Evolutionary conservation across 345 rosid genomes (phyloP).

Genomic region (Nasturtium officinale): DNA sequence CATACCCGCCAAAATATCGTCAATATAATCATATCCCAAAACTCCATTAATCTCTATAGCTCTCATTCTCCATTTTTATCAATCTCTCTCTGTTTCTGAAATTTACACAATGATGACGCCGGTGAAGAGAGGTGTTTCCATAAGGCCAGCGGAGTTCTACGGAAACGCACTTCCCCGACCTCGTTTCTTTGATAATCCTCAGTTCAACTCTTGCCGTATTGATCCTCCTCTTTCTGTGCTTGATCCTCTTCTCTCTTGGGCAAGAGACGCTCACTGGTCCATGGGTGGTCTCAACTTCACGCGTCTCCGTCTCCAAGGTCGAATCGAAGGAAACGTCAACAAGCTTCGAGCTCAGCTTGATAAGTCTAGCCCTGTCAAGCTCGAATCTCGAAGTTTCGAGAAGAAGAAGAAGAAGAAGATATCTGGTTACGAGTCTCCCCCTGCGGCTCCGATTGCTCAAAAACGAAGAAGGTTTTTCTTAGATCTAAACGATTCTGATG

Average conservation of each 20-base stretch:
- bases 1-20: constrained; percentile 32
- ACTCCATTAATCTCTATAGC: background rate
- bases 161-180: constrained; percentile 94
- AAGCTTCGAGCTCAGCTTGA: constrained; percentile 61
- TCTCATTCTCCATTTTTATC: background rate
- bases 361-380: constrained; percentile 23
- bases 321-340: constrained; percentile 72
- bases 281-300: constrained; percentile 91
- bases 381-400: background rate
- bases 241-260: constrained; percentile 89
- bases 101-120: constrained; percentile 52
- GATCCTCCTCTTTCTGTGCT: constrained; percentile 73
- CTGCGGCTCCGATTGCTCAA: constrained; percentile 60
- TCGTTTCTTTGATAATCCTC: constrained; percentile 62
- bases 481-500: constrained; percentile 49
- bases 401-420: constrained; percentile 29
- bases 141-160: constrained; percentile 66
- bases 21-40: constrained; percentile 20
- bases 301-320: constrained; percentile 89
- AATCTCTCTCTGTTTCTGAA: background rate
- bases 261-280: constrained; percentile 94
- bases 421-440: constrained; percentile 54
- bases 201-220: constrained; percentile 54
- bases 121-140: constrained; percentile 44
- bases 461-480: constrained; percentile 57